Percentiles rank a stretch among this genome's conserved stretches.
Evolutionary conservation across 2,329 filamentous ascomycete genomes (phyloP).

Genomic region (Fusarium aywerte): DNA sequence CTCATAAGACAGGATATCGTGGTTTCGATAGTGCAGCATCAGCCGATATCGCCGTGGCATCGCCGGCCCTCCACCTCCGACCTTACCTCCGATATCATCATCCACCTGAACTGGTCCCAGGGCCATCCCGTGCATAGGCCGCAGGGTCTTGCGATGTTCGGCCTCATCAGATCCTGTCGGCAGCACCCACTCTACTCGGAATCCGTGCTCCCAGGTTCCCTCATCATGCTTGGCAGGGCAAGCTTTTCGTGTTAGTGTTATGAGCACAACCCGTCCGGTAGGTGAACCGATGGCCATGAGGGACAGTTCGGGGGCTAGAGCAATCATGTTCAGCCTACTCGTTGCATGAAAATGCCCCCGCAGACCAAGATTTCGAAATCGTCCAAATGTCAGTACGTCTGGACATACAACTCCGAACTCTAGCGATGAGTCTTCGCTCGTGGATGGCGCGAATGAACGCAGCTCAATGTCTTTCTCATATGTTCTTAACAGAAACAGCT

Average conservation of each 20-base stretch:
- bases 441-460: slow-evolving; percentile 47
- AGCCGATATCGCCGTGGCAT: slow-evolving; percentile 68
- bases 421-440: slow-evolving; percentile 23
- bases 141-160: slow-evolving; percentile 55
- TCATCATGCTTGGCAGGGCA: slow-evolving; percentile 35
- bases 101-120: slow-evolving; percentile 70
- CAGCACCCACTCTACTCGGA: slow-evolving; percentile 65
- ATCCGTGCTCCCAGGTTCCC: slow-evolving; percentile 53
- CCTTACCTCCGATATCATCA: slow-evolving; percentile 38
- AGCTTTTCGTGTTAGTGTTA: slow-evolving; percentile 62
- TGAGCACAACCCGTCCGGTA: slow-evolving; percentile 71
- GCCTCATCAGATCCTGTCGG: slow-evolving; percentile 61
- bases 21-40: slow-evolving; percentile 77
- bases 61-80: slow-evolving; percentile 27
- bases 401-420: slow-evolving; percentile 51
- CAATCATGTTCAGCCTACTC: slow-evolving; percentile 66
- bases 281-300: slow-evolving; percentile 74
- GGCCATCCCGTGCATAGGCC: slow-evolving; percentile 73
- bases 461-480: slow-evolving; percentile 63
- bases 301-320: slow-evolving; percentile 75
- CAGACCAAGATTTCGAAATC: slow-evolving; percentile 35
- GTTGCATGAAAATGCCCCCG: slow-evolving; percentile 49
- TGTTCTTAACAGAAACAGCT: slow-evolving; percentile 58
- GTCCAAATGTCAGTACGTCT: slow-evolving; percentile 45
- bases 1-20: slow-evolving; percentile 77